Evolutionary conservation across 495 filamentous ascomycete species (phyloP).

Genomic region (Hamigera avellanea): DNA sequence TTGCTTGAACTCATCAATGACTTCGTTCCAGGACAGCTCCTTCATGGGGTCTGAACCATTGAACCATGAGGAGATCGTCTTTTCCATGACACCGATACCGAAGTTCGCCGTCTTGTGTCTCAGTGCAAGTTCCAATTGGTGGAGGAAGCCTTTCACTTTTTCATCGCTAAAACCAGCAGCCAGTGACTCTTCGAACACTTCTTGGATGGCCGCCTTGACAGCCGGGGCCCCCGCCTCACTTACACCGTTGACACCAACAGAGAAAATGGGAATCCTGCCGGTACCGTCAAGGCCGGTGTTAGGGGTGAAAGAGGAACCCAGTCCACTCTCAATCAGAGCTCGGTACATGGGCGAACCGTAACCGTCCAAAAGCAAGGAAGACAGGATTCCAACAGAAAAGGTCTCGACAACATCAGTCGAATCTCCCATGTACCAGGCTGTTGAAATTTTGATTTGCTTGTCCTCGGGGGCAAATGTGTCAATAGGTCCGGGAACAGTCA

Average conservation of each 20-base stretch:
- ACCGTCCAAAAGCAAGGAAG: constrained; percentile 75
- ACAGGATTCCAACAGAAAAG: constrained; percentile 72
- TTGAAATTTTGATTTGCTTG: constrained; percentile 84
- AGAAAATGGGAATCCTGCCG: constrained; percentile 68
- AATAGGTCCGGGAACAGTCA: constrained; percentile 70
- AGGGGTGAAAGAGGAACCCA: constrained; percentile 86
- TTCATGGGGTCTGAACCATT: constrained; percentile 89
- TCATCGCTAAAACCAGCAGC: constrained; percentile 70
- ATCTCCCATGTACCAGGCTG: constrained; percentile 83
- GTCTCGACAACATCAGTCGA: constrained; percentile 70
- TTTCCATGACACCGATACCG: constrained; percentile 79
- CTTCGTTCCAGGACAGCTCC: constrained; percentile 80
- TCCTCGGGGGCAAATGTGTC: constrained; percentile 78
- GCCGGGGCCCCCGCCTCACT: constrained; percentile 64
- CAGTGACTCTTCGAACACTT: constrained; percentile 52
- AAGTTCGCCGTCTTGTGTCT: constrained; percentile 95
- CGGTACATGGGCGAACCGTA: constrained; percentile 92
- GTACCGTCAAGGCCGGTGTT: constrained; percentile 85
- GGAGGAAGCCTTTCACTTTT: constrained; percentile 87
- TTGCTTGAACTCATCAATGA: constrained; percentile 65
- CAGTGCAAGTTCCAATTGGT: constrained; percentile 79
- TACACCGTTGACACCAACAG: constrained; percentile 80
- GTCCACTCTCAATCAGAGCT: constrained; percentile 78
- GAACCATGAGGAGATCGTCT: constrained; percentile 85
- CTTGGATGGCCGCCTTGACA: constrained; percentile 59